phyloP scores from a whole-genome alignment of 2,329 filamentous ascomycete species.

The Ceratocystiopsis brevicomis region DNA sequence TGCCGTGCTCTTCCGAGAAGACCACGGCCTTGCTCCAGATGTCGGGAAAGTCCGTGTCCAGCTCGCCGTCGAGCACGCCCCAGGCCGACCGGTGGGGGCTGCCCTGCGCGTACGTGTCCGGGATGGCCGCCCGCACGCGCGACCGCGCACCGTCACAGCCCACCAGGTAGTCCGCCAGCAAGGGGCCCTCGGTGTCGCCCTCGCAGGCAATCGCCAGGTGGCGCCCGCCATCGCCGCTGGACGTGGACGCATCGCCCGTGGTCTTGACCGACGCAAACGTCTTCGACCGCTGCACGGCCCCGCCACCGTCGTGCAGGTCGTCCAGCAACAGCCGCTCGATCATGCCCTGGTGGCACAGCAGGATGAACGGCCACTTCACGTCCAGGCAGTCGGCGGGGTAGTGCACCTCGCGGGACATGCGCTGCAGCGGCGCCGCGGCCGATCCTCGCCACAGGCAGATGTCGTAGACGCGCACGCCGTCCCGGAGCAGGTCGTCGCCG shows the following conservation, averaged over 20 bases:
- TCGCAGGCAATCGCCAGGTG: too few species aligned
- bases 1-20: conserved; percentile 46
- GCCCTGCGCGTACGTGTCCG: conserved; percentile 12
- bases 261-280: conserved; percentile 16
- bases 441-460: conserved; percentile 52
- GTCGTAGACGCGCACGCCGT: conserved; percentile 53
- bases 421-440: conserved; percentile 31
- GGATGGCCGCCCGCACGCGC: conserved; percentile 46
- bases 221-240: conserved; percentile 19
- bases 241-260: conserved; percentile 44
- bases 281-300: conserved; percentile 33
- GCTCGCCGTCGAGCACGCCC: conserved; percentile 53
- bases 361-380: conserved; percentile 33
- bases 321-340: conserved; percentile 52
- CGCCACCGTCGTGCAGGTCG: conserved; percentile 45
- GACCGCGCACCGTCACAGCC: conserved; percentile 46
- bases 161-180: too few species aligned
- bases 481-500: conserved; percentile 47
- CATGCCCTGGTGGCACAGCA: conserved; percentile 54
- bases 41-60: conserved; percentile 56
- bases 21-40: conserved; percentile 57
- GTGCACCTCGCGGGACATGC: conserved; percentile 32
- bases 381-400: conserved; percentile 41
- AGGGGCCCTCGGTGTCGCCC: too few species aligned
- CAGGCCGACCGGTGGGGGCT: conserved; percentile 27